Conservation (phyloP, 805 yeast genomes). For the Ogataea ganodermae region DNA sequence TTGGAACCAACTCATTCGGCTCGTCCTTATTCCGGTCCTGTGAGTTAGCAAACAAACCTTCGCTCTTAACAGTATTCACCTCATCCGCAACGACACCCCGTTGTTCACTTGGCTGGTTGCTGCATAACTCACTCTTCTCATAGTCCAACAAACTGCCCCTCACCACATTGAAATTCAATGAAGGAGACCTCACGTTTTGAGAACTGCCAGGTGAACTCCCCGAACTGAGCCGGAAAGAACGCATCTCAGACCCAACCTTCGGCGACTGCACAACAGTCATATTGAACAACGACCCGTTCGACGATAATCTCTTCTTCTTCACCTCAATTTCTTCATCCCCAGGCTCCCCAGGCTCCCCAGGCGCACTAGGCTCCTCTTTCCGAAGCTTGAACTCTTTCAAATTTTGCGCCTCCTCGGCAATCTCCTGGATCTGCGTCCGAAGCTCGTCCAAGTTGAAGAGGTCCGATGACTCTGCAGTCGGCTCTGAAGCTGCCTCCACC, state of each 20-base stretch:
- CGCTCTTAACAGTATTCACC: no score
- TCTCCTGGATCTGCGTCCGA: slow-evolving; percentile 44
- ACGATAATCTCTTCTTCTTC: slow-evolving; percentile 2
- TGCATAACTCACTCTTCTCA: no score
- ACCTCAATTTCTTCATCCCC: slow-evolving; percentile 3
- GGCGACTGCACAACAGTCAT: slow-evolving; percentile 22
- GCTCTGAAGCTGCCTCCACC: not conserved
- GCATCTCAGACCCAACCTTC: slow-evolving; percentile 8
- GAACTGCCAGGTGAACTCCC: slow-evolving; percentile 1
- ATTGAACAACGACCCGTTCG: slow-evolving; percentile 21
- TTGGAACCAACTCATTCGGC: no score
- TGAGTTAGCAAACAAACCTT: no score
- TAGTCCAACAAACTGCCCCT: not conserved
- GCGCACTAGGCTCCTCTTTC: no score
- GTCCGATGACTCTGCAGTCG: slow-evolving; percentile 16
- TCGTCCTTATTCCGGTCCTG: no score
- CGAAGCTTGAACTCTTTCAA: slow-evolving; percentile 22
- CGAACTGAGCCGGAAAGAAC: slow-evolving; percentile 14
- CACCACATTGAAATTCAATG: slow-evolving; percentile 14
- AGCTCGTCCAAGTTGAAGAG: slow-evolving; percentile 50
- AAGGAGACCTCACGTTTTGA: no score
- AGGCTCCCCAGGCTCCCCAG: no score
- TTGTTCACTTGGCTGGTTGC: no score
- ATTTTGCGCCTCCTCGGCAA: slow-evolving; percentile 39
- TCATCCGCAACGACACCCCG: no score